These are phyloP conservation scores for Chrysoporthe austroafricana DNA, from an alignment of 2,329 filamentous ascomycete species.

Conservation along the genomic window DNA sequence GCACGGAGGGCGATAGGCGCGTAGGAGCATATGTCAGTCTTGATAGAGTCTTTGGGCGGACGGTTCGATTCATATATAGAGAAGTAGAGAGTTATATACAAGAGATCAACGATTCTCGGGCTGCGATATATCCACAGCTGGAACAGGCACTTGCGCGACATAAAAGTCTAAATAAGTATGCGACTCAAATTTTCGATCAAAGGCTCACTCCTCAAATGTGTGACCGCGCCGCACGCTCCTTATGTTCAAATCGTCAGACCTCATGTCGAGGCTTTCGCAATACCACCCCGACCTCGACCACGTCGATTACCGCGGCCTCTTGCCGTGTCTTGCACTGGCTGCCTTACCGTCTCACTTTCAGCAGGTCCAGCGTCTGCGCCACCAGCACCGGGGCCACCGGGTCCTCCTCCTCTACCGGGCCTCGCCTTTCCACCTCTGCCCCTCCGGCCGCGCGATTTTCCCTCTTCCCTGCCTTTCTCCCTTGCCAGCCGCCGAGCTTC, in stretches of 20 bases:
- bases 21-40: background rate
- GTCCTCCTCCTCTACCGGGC: slow-evolving; percentile 20
- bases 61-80: background rate
- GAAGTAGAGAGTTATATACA: slow-evolving; percentile 9
- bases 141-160: background rate
- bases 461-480: slow-evolving; percentile 47
- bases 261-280: slow-evolving; percentile 13
- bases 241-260: background rate
- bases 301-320: slow-evolving; percentile 21
- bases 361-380: background rate
- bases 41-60: background rate
- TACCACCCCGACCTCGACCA: slow-evolving; percentile 21
- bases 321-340: slow-evolving; percentile 14
- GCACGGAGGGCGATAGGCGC: background rate
- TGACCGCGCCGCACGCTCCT: background rate
- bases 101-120: background rate
- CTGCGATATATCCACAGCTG: background rate
- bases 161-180: background rate
- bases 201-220: background rate
- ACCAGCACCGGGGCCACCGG: background rate
- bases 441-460: slow-evolving; percentile 27
- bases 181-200: background rate
- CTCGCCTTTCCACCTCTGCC: slow-evolving; percentile 27
- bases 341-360: slow-evolving; percentile 14
- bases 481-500: slow-evolving; percentile 49